phyloP scores from a whole-genome alignment of 768 basidiomycete genomes.

The Pulveroboletus sp. region DNA sequence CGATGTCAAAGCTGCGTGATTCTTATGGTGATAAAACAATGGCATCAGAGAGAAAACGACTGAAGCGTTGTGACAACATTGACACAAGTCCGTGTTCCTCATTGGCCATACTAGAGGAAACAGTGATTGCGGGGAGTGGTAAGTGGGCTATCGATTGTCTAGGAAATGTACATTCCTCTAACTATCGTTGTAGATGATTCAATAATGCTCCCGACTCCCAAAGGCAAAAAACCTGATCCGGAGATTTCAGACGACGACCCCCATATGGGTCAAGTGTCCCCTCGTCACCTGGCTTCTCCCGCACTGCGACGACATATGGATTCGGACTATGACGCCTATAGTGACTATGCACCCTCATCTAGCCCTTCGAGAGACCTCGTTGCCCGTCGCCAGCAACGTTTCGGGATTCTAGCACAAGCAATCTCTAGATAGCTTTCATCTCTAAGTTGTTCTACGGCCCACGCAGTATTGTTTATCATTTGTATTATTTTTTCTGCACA shows the following conservation, averaged over 20 bases:
- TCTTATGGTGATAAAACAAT: constrained; percentile 10
- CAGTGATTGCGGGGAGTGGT: constrained; percentile 34
- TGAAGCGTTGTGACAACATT: constrained; percentile 21
- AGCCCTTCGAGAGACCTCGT: constrained; percentile 48
- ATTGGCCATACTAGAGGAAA: constrained; percentile 22
- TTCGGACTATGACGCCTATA: constrained; percentile 35
- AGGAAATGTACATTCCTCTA: background rate
- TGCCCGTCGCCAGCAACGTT: constrained; percentile 37
- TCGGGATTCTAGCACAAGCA: constrained; percentile 8
- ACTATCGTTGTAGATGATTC: constrained; percentile 41
- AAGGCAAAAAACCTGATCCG: background rate
- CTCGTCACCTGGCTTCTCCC: constrained; percentile 65
- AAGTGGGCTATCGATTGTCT: constrained; percentile 3
- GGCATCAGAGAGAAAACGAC: constrained; percentile 18
- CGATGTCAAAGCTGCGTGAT: constrained; percentile 20
- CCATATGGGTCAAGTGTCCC: constrained; percentile 60
- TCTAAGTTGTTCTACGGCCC: constrained; percentile 14
- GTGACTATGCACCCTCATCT: constrained; percentile 45
- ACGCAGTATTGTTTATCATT: constrained; percentile 17
- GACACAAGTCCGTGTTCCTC: constrained; percentile 14
- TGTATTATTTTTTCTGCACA: constrained; percentile 24
- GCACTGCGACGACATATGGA: constrained; percentile 39
- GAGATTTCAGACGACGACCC: constrained; percentile 62
- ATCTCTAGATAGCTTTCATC: constrained; percentile 10
- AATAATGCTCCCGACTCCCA: constrained; percentile 30